A percentile compares a stretch with the other conserved stretches of the same genome.
Conservation (phyloP, 352 stramenopile genomes). For the Phytophthora hibernalis region DNA sequence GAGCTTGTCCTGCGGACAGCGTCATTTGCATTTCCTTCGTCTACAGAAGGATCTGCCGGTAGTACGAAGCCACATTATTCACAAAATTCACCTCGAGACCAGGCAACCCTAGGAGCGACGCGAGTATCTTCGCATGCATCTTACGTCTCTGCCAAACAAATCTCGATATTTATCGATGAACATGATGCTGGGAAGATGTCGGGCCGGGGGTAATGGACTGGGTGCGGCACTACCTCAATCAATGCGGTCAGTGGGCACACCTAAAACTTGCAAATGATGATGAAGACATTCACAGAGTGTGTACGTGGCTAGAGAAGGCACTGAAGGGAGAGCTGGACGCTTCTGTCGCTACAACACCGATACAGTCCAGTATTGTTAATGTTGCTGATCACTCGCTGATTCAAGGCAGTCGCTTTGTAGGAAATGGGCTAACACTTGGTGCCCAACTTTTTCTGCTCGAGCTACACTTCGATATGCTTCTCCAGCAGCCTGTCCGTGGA, state of each 20-base stretch:
- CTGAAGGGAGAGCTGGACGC: conserved; percentile 46
- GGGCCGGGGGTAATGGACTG: conserved; percentile 30
- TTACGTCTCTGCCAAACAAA: conserved; percentile 15
- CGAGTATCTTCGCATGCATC: background rate
- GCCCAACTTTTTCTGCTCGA: conserved; percentile 69
- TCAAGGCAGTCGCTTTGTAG: conserved; percentile 33
- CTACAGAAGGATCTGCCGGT: conserved; percentile 3
- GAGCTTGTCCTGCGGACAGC: conserved; percentile 15
- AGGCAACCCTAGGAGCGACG: background rate
- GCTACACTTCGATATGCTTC: conserved; percentile 57
- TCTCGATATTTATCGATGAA: conserved; percentile 27
- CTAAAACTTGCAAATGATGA: conserved; percentile 40
- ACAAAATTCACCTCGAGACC: conserved; percentile 8
- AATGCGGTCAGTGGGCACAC: conserved; percentile 66
- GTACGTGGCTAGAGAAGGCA: conserved; percentile 65
- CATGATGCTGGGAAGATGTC: background rate
- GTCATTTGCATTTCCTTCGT: conserved; percentile 27
- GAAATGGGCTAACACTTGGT: conserved; percentile 43
- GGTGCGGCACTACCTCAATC: conserved; percentile 56
- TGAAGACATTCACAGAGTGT: conserved; percentile 53
- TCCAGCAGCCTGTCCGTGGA: conserved; percentile 35
- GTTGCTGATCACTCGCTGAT: conserved; percentile 30
- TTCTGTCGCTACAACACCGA: conserved; percentile 6
- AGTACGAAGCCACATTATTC: conserved; percentile 1
- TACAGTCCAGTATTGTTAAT: conserved; percentile 15